Evolutionary conservation across 2,329 filamentous ascomycete genomes (phyloP), one percentile per base, ranked within the genome.

Genomic region (Trichoderma guizhouense): DNA sequence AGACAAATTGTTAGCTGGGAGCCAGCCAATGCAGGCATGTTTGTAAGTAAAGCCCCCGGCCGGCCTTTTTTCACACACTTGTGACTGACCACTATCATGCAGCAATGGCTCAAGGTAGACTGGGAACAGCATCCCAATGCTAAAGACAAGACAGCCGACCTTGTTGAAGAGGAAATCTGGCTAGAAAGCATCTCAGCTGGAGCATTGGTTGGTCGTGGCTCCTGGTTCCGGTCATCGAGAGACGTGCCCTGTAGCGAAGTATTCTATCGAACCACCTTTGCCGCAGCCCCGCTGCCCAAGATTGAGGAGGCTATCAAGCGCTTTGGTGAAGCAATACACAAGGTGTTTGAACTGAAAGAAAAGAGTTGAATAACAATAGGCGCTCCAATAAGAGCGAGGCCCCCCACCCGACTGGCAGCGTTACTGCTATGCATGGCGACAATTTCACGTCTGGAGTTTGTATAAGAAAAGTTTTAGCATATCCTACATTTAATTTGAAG

Each of bases 81-180:
- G 4, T 12, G 11, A 12, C 55, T 53, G 5, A 55, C 58, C 12
- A 12, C 14, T 11, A n/a, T n/a, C 2, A 8, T 21, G 26, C 24
- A 64, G 68, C 60, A 64, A 64, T 71, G 68, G 68, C 47, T 71
- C n/a, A 71, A 71, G 24, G 32, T 71, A 39, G 61, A 64, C 60
- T 71, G 68, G 68, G 30, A 47, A 26, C 55, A 64, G 24, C 68
- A 71, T 15, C 58, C 68, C 9, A 12, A 71, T 39, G 43, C 51
- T 1, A 55, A 71, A 3, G 28, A 12, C 1, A 71, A 71, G 51
- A 64, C 60, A 12, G 61, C 34, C 9, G 60, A 64, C 12, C 30
- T 39, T 18, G 24, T 63, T 1, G 68, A 64, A 34, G 60, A 58
- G 24, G 68, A 64, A 30, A 64, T 71, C 15, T 71, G 68, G 68